A percentile compares a stretch with the other conserved stretches of the same genome.
These are phyloP conservation scores for Sphaerulina vaccinii DNA, from an alignment of 2,329 filamentous ascomycete genomes.

Conservation along the genomic window DNA sequence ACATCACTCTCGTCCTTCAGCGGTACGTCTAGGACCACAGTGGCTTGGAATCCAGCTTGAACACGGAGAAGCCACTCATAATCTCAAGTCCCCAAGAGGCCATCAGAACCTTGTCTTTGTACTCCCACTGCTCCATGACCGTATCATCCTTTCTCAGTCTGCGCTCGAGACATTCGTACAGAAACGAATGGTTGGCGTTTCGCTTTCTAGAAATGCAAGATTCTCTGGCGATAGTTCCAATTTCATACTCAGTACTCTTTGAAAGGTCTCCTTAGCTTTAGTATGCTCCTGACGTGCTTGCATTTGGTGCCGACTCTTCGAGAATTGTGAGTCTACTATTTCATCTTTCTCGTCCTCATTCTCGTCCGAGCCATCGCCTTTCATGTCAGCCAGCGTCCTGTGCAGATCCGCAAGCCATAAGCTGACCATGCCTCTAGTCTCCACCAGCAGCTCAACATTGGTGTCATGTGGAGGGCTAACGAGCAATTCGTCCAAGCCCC, in stretches of 20 bases:
- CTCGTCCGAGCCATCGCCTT: not conserved
- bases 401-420: constrained; percentile 72
- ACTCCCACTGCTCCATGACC: no score
- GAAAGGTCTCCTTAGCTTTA: constrained; percentile 19
- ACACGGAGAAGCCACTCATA: no score
- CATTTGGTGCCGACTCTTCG: constrained; percentile 9
- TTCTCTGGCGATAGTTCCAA: constrained; percentile 17
- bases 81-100: no score
- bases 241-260: constrained; percentile 12
- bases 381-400: constrained; percentile 9
- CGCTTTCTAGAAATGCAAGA: constrained; percentile 14
- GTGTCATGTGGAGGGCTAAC: constrained; percentile 68
- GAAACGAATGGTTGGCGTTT: no score
- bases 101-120: no score
- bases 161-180: no score
- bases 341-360: constrained; percentile 16
- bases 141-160: no score
- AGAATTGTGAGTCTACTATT: constrained; percentile 1
- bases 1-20: no score
- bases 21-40: no score
- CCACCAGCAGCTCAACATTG: constrained; percentile 63
- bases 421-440: constrained; percentile 70
- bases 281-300: constrained; percentile 14
- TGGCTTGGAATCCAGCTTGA: no score
- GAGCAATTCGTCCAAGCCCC: constrained; percentile 69